Conservation (phyloP, 1,284 basidiomycete species). For the Moesziomyces aphidis region DNA sequence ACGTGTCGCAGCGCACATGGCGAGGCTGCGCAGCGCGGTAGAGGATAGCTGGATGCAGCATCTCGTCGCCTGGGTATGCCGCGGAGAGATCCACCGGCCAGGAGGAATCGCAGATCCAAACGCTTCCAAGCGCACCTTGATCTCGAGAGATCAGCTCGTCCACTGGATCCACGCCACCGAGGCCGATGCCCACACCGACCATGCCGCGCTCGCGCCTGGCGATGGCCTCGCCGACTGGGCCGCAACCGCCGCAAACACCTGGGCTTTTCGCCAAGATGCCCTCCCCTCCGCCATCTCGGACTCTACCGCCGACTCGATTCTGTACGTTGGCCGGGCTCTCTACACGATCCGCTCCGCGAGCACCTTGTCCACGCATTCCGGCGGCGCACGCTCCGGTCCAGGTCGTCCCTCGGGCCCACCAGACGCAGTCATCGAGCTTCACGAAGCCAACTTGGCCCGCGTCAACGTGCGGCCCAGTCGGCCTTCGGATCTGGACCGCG, state of each 20-base stretch:
- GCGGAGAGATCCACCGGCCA: constrained; percentile 41
- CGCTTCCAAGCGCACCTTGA: constrained; percentile 21
- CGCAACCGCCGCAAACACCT: constrained; percentile 50
- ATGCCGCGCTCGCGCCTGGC: constrained; percentile 10
- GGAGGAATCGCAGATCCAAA: constrained; percentile 38
- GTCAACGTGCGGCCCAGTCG: constrained; percentile 30
- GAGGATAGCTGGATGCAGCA: constrained; percentile 52
- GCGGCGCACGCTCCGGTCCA: constrained; percentile 5
- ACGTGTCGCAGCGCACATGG: constrained; percentile 36
- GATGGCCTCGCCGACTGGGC: constrained; percentile 45
- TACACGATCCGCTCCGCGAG: constrained; percentile 76
- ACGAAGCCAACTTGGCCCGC: constrained; percentile 28
- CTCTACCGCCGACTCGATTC: constrained; percentile 81
- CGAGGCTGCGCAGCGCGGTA: constrained; percentile 34
- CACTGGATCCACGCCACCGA: constrained; percentile 38
- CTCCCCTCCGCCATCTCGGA: constrained; percentile 79
- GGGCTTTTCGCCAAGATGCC: constrained; percentile 73
- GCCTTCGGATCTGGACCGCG: constrained; percentile 26
- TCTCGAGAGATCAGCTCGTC: constrained; percentile 34
- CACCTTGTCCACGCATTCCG: constrained; percentile 6
- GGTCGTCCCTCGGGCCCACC: constrained; percentile 30
- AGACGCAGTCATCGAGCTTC: constrained; percentile 31
- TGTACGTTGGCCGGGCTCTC: constrained; percentile 86
- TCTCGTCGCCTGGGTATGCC: constrained; percentile 49
- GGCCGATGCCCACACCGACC: constrained; percentile 20